A percentile compares a stretch with the other conserved stretches of the same genome.
Evolutionary conservation across 2,329 filamentous ascomycete genomes (phyloP).

Genomic region (Sphaerulina vaccinii): DNA sequence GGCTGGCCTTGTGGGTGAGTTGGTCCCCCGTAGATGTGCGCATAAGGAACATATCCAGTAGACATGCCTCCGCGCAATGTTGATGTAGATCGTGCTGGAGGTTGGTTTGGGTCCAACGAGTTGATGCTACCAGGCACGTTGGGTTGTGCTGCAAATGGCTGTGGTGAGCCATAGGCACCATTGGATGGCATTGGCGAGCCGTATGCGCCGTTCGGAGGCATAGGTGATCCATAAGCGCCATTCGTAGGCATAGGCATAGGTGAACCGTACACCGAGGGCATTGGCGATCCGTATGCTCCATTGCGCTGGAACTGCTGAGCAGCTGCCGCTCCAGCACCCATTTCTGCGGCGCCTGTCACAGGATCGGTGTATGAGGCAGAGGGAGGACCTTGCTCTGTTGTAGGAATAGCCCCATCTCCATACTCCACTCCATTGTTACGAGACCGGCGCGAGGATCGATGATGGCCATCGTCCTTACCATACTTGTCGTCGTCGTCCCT

Average conservation of each 20-base stretch:
- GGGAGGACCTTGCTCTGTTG: constrained; percentile 12
- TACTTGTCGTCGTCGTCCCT: constrained; percentile 29
- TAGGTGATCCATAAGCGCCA: constrained; percentile 1
- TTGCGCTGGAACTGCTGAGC: constrained; percentile 12
- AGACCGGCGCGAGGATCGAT: constrained; percentile 12
- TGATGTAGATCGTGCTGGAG: constrained; percentile 22
- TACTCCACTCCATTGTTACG: constrained; percentile 14
- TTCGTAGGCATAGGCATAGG: constrained; percentile 1
- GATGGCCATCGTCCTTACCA: constrained; percentile 25
- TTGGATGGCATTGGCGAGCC: constrained; percentile 9
- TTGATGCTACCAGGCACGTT: constrained; percentile 12
- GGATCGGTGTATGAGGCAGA: constrained; percentile 7
- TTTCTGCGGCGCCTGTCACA: constrained; percentile 14
- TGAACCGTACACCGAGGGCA: constrained; percentile 6
- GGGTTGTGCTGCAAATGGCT: constrained; percentile 15
- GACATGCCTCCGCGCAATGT: constrained; percentile 26
- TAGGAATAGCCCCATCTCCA: constrained; percentile 19
- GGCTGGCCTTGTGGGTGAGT: constrained; percentile 10
- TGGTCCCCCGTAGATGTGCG: constrained; percentile 36
- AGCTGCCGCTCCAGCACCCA: constrained; percentile 16
- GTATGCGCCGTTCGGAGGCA: constrained; percentile 3
- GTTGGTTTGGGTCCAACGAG: constrained; percentile 11
- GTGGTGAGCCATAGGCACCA: constrained; percentile 14
- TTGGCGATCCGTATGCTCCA: constrained; percentile 1
- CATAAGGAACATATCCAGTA: constrained; percentile 38